These are phyloP conservation scores for Amoebophrya sp. DNA, from an alignment of 169 alveolate genomes.

Conservation along the genomic window DNA sequence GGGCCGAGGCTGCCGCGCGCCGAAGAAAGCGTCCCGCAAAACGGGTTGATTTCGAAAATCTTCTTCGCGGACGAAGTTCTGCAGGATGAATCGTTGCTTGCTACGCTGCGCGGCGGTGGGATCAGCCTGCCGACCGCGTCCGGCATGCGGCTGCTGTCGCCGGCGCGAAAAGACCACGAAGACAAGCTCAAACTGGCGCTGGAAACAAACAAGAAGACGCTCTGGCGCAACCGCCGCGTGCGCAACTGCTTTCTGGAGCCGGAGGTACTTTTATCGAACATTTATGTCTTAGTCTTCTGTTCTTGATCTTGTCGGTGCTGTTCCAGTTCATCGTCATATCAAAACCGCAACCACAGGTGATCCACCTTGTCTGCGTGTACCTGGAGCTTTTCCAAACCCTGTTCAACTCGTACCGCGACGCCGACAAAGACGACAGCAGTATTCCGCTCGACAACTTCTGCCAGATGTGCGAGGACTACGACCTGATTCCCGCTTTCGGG, in stretches of 20 bases:
- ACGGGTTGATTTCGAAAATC: neutral
- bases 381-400: neutral
- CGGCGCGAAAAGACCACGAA: neutral
- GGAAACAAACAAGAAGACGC: neutral
- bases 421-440: neutral
- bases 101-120: neutral
- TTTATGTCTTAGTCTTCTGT: too few species aligned
- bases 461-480: neutral
- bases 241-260: neutral
- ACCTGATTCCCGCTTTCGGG: neutral
- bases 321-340: too few species aligned
- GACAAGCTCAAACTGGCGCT: neutral
- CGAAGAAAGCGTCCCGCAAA: neutral
- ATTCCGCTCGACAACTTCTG: neutral
- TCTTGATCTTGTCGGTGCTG: too few species aligned
- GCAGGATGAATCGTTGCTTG: neutral
- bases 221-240: neutral
- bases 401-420: neutral
- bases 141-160: too few species aligned
- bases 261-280: too few species aligned
- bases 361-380: neutral
- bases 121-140: too few species aligned
- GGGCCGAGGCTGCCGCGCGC: neutral
- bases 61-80: neutral
- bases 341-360: too few species aligned